Base-by-base conservation (phyloP, 2,329 filamentous ascomycete genomes). In the Botryotinia narcissicola region DNA sequence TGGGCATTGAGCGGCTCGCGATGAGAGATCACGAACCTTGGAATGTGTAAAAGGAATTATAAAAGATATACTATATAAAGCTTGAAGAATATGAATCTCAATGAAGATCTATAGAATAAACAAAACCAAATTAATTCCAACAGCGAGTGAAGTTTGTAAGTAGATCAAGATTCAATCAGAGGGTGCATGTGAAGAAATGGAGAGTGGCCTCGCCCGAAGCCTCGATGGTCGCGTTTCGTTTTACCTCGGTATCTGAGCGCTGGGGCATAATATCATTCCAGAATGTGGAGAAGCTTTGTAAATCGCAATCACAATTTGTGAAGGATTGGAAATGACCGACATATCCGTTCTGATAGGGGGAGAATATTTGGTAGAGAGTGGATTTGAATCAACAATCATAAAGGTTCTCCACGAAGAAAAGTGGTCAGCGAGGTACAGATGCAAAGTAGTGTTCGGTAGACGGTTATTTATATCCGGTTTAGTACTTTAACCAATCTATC, bases 181-280 rank as follows among this genome's bases (percentile, higher is more conserved):
- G 32, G 35, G 35, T 51, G 44, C 57, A 60, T 72, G 61, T 57
- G 57, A 69, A 72, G 62, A 40, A 25, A 68, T 60, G 48, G 46
- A 68, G 32, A 70, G 20, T 57, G 66, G 20, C 67, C 51, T 70
- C 20, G n/a, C 54, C 57, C 18, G 40, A 62, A 61, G 68, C 68
- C 68, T 70, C 54, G 68, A 70, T 70, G 57, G 68, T 46, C 67
- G 40, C 37, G 51, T 70, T 61, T 70, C 40, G 12, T 35, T 70
- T 72, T 68, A 72, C 71, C 71, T 72, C 71, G 71, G 71, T 63
- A 72, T 61, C 44, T 57, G n/a, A 32, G 20, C n/a, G 44, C 25
- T 48, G 40, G 37, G 22, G 22, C 60, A 62, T 63, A 57, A 18
- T 29, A 29, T 57, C 51, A 44, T 67, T 51, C 37, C 46, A 29